These are phyloP conservation scores for Pleomassaria siparia DNA, from an alignment of 2,329 filamentous ascomycete genomes.

Conservation along the genomic window DNA sequence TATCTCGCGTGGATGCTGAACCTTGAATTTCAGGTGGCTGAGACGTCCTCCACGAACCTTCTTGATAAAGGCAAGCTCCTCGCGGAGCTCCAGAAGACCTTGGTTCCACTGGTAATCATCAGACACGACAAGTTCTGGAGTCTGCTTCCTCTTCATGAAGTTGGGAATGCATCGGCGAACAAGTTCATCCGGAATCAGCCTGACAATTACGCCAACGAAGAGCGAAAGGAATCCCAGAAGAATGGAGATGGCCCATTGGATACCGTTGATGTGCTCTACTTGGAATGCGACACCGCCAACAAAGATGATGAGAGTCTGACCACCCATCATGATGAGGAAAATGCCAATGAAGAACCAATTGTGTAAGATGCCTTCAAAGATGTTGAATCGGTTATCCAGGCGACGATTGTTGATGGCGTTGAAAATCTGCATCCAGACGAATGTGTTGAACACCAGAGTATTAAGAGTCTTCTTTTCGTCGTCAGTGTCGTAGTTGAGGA, in stretches of 20 bases:
- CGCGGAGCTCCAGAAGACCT: conserved; percentile 71
- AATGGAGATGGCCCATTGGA: conserved; percentile 86
- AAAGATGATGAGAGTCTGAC: conserved; percentile 87
- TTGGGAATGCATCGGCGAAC: conserved; percentile 49
- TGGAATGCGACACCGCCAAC: conserved; percentile 81
- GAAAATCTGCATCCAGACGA: conserved; percentile 99
- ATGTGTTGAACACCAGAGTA: conserved; percentile 94
- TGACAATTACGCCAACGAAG: conserved; percentile 77
- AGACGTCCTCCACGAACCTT: conserved; percentile 78
- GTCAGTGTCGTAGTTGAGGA: conserved; percentile 60
- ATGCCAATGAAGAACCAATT: conserved; percentile 92
- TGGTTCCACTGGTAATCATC: conserved; percentile 65
- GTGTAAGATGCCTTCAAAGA: conserved; percentile 81
- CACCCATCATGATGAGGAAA: conserved; percentile 82
- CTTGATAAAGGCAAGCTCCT: conserved; percentile 80
- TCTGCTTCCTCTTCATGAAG: conserved; percentile 46
- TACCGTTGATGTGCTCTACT: conserved; percentile 67
- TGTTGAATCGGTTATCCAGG: conserved; percentile 92
- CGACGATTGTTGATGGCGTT: conserved; percentile 97
- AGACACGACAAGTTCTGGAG: conserved; percentile 45
- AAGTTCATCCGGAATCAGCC: conserved; percentile 76
- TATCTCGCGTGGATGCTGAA: conserved; percentile 72
- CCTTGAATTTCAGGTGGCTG: conserved; percentile 77
- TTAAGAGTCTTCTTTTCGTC: conserved; percentile 57
- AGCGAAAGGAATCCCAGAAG: conserved; percentile 83